A percentile compares a stretch with the other conserved stretches of the same genome.
Evolutionary conservation across 73 alveolate species (phyloP).

Genomic region (Tetrahymena thermophila): DNA sequence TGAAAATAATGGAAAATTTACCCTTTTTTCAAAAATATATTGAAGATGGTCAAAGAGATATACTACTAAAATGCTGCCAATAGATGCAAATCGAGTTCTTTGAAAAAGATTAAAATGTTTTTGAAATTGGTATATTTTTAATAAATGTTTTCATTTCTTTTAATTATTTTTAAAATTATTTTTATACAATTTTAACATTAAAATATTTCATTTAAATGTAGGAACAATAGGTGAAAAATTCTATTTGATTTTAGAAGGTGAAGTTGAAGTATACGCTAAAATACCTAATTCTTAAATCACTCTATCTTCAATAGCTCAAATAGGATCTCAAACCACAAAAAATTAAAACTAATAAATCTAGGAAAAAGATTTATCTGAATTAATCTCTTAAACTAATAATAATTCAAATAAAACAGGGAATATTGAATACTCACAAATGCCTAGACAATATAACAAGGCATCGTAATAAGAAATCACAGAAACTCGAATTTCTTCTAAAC

Average conservation of each 20-base stretch:
- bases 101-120: not conserved
- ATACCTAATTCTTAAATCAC: constrained; percentile 1
- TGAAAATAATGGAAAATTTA: not conserved
- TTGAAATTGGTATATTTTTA: not conserved
- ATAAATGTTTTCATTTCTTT: too few relatives aligned
- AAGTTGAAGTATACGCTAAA: constrained; percentile 43
- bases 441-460: not conserved
- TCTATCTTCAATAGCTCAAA: not conserved
- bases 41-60: not conserved
- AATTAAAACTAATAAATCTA: not conserved
- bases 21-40: not conserved
- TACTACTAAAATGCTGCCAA: not conserved
- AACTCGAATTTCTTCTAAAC: not conserved
- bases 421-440: not conserved
- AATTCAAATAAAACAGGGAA: not conserved
- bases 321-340: not conserved
- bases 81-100: not conserved
- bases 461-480: not conserved
- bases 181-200: constrained; percentile 4
- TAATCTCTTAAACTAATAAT: not conserved
- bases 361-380: not conserved
- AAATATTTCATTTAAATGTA: not conserved
- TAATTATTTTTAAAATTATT: not conserved
- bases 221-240: constrained; percentile 51
- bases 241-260: constrained; percentile 43